phyloP scores from a whole-genome alignment of 768 basidiomycete genomes.

The Trametes villosa region DNA sequence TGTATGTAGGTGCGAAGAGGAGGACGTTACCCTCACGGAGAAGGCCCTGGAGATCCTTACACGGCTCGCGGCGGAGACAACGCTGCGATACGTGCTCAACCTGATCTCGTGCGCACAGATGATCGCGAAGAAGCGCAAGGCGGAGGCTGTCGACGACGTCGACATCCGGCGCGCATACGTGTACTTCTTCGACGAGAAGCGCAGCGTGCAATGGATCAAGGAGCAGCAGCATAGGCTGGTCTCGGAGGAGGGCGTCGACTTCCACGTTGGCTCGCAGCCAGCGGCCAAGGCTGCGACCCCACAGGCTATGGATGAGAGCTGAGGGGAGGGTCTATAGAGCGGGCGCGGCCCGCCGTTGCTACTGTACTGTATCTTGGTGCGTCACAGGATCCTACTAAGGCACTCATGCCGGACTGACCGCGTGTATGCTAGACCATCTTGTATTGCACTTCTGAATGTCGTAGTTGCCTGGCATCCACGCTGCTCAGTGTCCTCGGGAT shows the following conservation, averaged over 20 bases:
- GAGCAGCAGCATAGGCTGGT: constrained; percentile 78
- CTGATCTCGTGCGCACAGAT: constrained; percentile 92
- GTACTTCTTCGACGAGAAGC: constrained; percentile 93
- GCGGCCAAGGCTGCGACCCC: constrained; percentile 1
- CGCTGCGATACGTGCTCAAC: constrained; percentile 92
- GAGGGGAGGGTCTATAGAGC: background rate
- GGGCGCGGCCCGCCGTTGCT: background rate
- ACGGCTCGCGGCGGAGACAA: constrained; percentile 87
- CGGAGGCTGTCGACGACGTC: constrained; percentile 78
- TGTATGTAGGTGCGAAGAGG: constrained; percentile 81
- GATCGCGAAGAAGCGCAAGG: constrained; percentile 81
- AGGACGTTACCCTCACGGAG: constrained; percentile 82
- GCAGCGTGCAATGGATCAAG: constrained; percentile 90
- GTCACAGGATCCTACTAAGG: background rate
- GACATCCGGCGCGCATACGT: constrained; percentile 85
- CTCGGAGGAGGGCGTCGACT: constrained; percentile 66
- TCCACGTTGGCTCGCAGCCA: constrained; percentile 27
- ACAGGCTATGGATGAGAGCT: constrained; percentile 43
- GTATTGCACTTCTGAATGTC: background rate
- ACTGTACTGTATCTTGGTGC: constrained; percentile 16
- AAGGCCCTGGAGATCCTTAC: constrained; percentile 82
- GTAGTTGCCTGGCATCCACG: background rate
- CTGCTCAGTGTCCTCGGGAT: background rate
- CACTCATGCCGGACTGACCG: background rate
- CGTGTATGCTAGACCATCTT: background rate